These are phyloP conservation scores for Pestalotiopsis sp. DNA, from an alignment of 2,329 filamentous ascomycete genomes.

Conservation along the genomic window DNA sequence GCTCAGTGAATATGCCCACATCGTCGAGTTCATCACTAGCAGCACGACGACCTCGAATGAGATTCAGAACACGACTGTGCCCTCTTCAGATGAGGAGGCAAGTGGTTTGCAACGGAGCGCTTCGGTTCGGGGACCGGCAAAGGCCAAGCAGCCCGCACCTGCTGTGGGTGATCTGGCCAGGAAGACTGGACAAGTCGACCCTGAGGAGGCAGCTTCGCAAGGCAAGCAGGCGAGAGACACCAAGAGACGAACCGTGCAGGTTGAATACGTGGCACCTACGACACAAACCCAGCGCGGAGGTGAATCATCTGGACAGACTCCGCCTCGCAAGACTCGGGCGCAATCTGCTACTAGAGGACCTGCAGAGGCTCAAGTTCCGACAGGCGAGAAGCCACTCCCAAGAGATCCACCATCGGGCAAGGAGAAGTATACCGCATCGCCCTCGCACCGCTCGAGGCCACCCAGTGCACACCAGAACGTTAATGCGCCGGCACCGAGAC, in stretches of 20 bases:
- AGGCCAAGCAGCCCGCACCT: constrained; percentile 59
- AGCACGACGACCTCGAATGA: constrained; percentile 86
- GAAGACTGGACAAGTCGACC: constrained; percentile 76
- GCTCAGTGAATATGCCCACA: constrained; percentile 95
- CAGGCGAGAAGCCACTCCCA: constrained; percentile 62
- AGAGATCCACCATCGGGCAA: constrained; percentile 55
- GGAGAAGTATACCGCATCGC: constrained; percentile 42
- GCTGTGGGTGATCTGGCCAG: constrained; percentile 67
- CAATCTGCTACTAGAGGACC: constrained; percentile 59
- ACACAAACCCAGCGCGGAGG: constrained; percentile 81
- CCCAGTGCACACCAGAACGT: constrained; percentile 53
- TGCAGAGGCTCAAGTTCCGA: constrained; percentile 41
- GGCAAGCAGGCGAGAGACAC: constrained; percentile 77
- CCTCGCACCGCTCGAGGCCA: constrained; percentile 40
- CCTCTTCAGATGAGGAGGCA: constrained; percentile 58
- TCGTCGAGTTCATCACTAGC: constrained; percentile 96
- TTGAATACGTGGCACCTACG: constrained; percentile 93
- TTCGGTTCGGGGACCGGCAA: constrained; percentile 86
- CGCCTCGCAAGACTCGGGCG: constrained; percentile 47
- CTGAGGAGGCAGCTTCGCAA: constrained; percentile 55
- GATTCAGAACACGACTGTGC: constrained; percentile 78
- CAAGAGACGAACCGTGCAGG: constrained; percentile 92
- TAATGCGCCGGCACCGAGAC: constrained; percentile 49
- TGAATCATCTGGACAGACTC: constrained; percentile 29
- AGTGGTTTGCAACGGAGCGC: constrained; percentile 79